These are phyloP conservation scores for Blepharisma stoltei DNA, from an alignment of 73 alveolate genomes.

Conservation along the genomic window DNA sequence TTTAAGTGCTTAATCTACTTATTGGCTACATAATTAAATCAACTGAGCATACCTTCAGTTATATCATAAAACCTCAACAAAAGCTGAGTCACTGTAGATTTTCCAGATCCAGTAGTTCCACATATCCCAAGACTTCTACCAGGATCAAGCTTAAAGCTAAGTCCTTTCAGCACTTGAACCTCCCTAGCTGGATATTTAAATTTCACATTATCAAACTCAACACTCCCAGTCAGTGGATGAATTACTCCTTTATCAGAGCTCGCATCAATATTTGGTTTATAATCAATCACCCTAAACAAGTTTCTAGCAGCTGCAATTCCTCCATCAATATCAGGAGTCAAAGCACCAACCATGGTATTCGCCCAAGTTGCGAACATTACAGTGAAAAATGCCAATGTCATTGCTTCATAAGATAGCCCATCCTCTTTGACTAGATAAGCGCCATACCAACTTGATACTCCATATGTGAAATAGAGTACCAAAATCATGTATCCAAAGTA, in stretches of 20 bases:
- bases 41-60: slow-evolving; percentile 59
- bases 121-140: slow-evolving; percentile 80
- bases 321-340: slow-evolving; percentile 68
- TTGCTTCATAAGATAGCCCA: slow-evolving; percentile 54
- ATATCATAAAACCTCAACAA: slow-evolving; percentile 83
- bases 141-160: slow-evolving; percentile 49
- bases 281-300: slow-evolving; percentile 54
- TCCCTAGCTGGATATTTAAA: slow-evolving; percentile 73
- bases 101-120: slow-evolving; percentile 91
- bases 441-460: slow-evolving; percentile 63
- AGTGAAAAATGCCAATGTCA: slow-evolving; percentile 68
- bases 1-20: slow-evolving; percentile 42
- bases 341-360: slow-evolving; percentile 71
- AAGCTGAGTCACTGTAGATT: slow-evolving; percentile 73
- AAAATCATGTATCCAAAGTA: slow-evolving; percentile 72
- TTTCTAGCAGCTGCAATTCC: slow-evolving; percentile 69
- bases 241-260: slow-evolving; percentile 1
- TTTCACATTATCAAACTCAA: slow-evolving; percentile 69
- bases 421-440: slow-evolving; percentile 55
- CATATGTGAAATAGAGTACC: slow-evolving; percentile 59
- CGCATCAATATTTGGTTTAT: slow-evolving; percentile 14
- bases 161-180: slow-evolving; percentile 24
- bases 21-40: slow-evolving; percentile 69
- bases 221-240: slow-evolving; percentile 40
- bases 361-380: slow-evolving; percentile 79